These are phyloP conservation scores for Xylariales sp. DNA, from an alignment of 2,329 filamentous ascomycete species.

Conservation along the genomic window DNA sequence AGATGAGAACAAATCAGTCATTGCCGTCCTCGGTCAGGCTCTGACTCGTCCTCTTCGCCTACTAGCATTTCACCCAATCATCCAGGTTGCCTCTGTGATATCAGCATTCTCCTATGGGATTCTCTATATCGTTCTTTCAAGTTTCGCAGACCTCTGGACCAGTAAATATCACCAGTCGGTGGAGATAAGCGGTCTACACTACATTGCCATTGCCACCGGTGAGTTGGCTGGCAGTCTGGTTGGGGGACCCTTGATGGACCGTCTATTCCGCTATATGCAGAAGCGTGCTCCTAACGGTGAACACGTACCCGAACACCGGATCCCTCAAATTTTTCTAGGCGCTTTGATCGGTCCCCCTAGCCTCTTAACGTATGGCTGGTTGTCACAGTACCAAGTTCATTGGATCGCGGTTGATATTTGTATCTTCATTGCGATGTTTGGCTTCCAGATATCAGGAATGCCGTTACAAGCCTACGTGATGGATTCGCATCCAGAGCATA, in stretches of 20 bases:
- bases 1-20: slow-evolving; percentile 22
- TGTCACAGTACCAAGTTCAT: slow-evolving; percentile 29
- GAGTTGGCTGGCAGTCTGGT: slow-evolving; percentile 53
- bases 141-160: slow-evolving; percentile 56
- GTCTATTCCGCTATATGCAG: slow-evolving; percentile 24
- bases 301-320: slow-evolving; percentile 53
- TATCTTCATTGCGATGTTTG: slow-evolving; percentile 27
- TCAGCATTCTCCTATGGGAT: slow-evolving; percentile 57
- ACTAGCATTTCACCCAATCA: slow-evolving; percentile 54
- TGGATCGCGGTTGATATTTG: slow-evolving; percentile 36
- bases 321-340: slow-evolving; percentile 52
- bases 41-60: slow-evolving; percentile 52
- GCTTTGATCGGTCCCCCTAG: slow-evolving; percentile 37
- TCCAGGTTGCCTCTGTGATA: slow-evolving; percentile 51
- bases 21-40: slow-evolving; percentile 26
- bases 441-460: slow-evolving; percentile 27
- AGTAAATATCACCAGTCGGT: slow-evolving; percentile 48
- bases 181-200: slow-evolving; percentile 59
- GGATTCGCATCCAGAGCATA: slow-evolving; percentile 41
- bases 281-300: neutral
- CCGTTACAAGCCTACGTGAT: slow-evolving; percentile 34
- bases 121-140: slow-evolving; percentile 60
- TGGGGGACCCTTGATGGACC: slow-evolving; percentile 38
- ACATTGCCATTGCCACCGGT: slow-evolving; percentile 58
- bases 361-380: slow-evolving; percentile 40